Percentiles rank a stretch among this genome's conserved stretches.
Evolutionary conservation across 1,139 yeast genomes (phyloP).

Genomic region (Candida labiduridarum): DNA sequence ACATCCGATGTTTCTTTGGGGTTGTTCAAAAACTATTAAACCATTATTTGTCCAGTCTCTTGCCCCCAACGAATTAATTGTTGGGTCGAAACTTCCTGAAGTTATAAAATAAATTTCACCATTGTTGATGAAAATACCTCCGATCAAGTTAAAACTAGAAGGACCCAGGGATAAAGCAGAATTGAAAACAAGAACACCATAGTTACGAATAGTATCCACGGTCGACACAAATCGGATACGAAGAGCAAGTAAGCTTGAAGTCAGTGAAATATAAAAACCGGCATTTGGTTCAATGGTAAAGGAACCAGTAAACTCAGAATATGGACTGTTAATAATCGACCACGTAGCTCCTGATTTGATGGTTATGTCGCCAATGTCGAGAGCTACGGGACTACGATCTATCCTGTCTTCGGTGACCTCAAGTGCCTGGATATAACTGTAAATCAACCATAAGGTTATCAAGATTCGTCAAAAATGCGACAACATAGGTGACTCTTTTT

Average conservation of each 20-base stretch:
- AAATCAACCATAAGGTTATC: no score
- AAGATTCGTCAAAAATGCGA: background rate
- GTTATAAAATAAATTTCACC: slow-evolving; percentile 33
- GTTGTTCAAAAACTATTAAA: slow-evolving; percentile 26
- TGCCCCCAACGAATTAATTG: slow-evolving; percentile 23
- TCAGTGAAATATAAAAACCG: slow-evolving; percentile 17
- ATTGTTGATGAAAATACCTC: slow-evolving; percentile 25
- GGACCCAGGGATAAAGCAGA: slow-evolving; percentile 20
- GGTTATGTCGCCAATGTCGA: no score
- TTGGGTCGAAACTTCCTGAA: slow-evolving; percentile 23
- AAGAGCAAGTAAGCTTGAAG: slow-evolving; percentile 15
- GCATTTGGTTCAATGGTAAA: slow-evolving; percentile 22
- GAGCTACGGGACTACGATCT: no score
- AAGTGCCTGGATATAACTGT: no score
- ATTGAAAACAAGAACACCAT: slow-evolving; percentile 28
- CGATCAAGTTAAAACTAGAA: slow-evolving; percentile 23
- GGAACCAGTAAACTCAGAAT: slow-evolving; percentile 25
- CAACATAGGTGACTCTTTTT: no score
- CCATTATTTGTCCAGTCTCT: slow-evolving; percentile 31
- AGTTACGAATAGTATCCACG: slow-evolving; percentile 21
- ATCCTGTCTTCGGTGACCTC: no score
- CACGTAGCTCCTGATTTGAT: slow-evolving; percentile 33
- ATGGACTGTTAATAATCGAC: slow-evolving; percentile 35
- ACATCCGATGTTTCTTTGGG: slow-evolving; percentile 20
- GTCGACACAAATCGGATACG: slow-evolving; percentile 14